phyloP scores from a whole-genome alignment of 352 stramenopile genomes.

The Phytophthora chlamydospora region DNA sequence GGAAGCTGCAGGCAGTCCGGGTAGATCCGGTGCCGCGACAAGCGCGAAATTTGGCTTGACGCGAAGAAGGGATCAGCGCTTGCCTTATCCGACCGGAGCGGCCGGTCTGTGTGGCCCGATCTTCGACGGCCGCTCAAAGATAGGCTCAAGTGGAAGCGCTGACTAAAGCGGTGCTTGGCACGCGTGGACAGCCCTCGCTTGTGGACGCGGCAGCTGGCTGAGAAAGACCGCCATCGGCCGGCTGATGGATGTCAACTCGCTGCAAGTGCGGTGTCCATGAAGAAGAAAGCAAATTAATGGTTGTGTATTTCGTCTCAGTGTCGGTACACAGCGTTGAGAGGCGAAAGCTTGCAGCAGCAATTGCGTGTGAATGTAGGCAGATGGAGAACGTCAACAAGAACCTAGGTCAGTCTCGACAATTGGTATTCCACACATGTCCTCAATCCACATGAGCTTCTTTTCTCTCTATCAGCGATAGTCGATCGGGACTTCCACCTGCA shows the following conservation, averaged over 20 bases:
- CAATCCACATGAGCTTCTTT: background rate
- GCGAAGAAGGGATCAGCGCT: slow-evolving; percentile 23
- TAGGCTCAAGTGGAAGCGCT: slow-evolving; percentile 16
- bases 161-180: slow-evolving; percentile 19
- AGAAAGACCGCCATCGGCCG: slow-evolving; percentile 25
- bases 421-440: too few species aligned
- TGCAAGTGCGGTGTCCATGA: background rate
- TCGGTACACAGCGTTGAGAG: too few species aligned
- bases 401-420: too few species aligned
- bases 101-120: slow-evolving; percentile 7
- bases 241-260: slow-evolving; percentile 21
- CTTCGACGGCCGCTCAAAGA: slow-evolving; percentile 10
- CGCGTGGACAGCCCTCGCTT: slow-evolving; percentile 16
- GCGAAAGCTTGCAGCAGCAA: too few species aligned
- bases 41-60: slow-evolving; percentile 30
- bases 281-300: background rate
- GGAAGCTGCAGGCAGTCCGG: background rate
- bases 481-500: background rate
- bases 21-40: slow-evolving; percentile 32
- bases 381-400: too few species aligned
- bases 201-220: slow-evolving; percentile 20
- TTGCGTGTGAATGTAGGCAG: too few species aligned
- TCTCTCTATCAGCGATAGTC: background rate
- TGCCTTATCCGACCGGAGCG: slow-evolving; percentile 3
- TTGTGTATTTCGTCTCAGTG: too few species aligned